Evolutionary conservation across 2,329 filamentous ascomycete genomes (phyloP).

Genomic region (Neonectria faginata): DNA sequence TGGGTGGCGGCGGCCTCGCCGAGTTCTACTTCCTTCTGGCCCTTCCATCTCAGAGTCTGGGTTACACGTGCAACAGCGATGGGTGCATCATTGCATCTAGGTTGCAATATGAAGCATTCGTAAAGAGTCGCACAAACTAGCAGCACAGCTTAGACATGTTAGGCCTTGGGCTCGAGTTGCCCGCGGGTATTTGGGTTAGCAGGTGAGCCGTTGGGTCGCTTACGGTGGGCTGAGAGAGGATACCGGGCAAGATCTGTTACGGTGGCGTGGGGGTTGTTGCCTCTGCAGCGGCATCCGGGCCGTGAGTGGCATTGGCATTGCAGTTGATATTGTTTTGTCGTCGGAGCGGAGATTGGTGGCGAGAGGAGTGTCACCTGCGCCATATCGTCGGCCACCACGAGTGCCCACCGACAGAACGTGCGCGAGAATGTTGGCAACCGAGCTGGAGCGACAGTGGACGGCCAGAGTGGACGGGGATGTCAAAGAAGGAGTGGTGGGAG

Average conservation of each 20-base stretch:
- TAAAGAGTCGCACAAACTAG: slow-evolving; percentile 36
- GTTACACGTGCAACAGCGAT: slow-evolving; percentile 35
- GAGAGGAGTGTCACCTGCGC: neutral
- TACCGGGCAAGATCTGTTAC: slow-evolving; percentile 23
- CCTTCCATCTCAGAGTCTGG: slow-evolving; percentile 41
- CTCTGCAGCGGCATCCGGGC: slow-evolving; percentile 13
- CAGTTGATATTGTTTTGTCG: slow-evolving; percentile 3
- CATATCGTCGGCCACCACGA: neutral
- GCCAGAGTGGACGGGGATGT: neutral
- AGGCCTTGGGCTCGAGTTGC: slow-evolving; percentile 32
- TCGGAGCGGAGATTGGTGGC: neutral
- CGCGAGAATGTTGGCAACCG: neutral
- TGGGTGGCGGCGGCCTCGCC: slow-evolving; percentile 40
- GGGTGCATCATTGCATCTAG: slow-evolving; percentile 38
- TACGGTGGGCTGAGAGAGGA: slow-evolving; percentile 27
- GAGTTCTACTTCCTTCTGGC: slow-evolving; percentile 37
- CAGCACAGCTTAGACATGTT: slow-evolving; percentile 36
- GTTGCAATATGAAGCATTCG: slow-evolving; percentile 40
- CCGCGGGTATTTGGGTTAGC: slow-evolving; percentile 34
- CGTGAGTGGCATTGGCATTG: neutral
- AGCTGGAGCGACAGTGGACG: neutral
- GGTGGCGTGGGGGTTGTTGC: slow-evolving; percentile 24
- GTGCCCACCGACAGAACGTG: neutral
- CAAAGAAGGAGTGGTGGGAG: neutral
- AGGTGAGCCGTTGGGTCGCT: slow-evolving; percentile 37